These are phyloP conservation scores for Cochlearia excelsa DNA, from an alignment of 345 rosid species.

Conservation along the genomic window DNA sequence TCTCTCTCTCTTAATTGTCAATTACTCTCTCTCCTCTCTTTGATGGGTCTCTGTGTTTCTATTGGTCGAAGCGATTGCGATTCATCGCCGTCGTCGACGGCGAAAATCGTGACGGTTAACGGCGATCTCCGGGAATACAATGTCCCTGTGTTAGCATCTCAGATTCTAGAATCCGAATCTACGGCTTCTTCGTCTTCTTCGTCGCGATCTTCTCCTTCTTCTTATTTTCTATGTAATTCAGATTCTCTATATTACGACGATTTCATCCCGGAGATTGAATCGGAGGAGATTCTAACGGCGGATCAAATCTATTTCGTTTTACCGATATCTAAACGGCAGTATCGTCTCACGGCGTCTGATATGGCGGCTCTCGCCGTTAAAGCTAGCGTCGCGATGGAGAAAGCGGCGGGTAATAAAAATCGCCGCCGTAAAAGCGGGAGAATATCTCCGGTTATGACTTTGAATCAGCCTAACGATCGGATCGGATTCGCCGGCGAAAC, in stretches of 20 bases:
- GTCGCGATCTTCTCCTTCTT: constrained; percentile 11
- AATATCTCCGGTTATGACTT: constrained; percentile 49
- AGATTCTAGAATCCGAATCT: constrained; percentile 48
- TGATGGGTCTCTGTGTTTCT: constrained; percentile 69
- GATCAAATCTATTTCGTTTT: constrained; percentile 71
- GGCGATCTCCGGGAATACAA: constrained; percentile 21
- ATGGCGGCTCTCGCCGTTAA: constrained; percentile 93
- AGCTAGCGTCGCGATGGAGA: constrained; percentile 69
- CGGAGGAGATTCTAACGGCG: constrained; percentile 42
- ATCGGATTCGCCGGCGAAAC: neutral
- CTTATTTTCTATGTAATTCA: constrained; percentile 54
- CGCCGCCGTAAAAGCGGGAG: constrained; percentile 41
- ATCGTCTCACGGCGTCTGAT: constrained; percentile 56
- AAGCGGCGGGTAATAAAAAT: constrained; percentile 28
- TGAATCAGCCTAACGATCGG: constrained; percentile 15
- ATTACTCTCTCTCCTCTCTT: constrained; percentile 20
- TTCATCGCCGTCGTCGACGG: constrained; percentile 33
- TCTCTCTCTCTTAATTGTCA: neutral
- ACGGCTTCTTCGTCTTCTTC: constrained; percentile 22
- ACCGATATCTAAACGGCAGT: constrained; percentile 56
- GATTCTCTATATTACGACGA: constrained; percentile 63
- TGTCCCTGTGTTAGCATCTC: constrained; percentile 51
- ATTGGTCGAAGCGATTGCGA: constrained; percentile 9
- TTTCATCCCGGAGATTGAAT: constrained; percentile 47
- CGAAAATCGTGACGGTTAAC: constrained; percentile 56